phyloP scores from a whole-genome alignment of 768 basidiomycete species.

The Tricholoma furcatifolium region DNA sequence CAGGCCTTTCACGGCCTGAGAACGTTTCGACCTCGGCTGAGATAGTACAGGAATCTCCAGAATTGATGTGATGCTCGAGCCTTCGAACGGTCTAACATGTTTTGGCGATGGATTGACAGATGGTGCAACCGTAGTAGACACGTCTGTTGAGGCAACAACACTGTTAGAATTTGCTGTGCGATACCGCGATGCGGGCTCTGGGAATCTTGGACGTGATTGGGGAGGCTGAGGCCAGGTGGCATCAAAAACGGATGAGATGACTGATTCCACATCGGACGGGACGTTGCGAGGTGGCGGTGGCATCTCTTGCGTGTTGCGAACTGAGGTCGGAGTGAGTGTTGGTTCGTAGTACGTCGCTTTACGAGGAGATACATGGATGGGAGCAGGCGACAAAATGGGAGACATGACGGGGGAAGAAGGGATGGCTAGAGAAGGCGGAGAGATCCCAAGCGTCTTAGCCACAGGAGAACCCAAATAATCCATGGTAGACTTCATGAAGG shows the following conservation, averaged over 20 bases:
- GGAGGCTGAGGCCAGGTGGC: conserved; percentile 40
- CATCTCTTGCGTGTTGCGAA: conserved; percentile 6
- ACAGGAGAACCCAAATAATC: conserved; percentile 45
- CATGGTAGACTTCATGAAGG: conserved; percentile 42
- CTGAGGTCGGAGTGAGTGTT: conserved; percentile 13
- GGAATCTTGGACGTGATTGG: conserved; percentile 9
- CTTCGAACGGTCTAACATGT: conserved; percentile 29
- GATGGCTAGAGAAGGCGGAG: conserved; percentile 20
- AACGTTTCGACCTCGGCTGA: conserved; percentile 13
- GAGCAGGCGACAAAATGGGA: conserved; percentile 20
- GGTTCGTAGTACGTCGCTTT: conserved; percentile 8
- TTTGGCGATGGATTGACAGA: conserved; percentile 18
- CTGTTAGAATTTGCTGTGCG: neutral
- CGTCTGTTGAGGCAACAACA: conserved; percentile 2
- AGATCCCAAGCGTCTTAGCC: conserved; percentile 40
- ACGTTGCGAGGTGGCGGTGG: conserved; percentile 22
- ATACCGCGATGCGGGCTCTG: neutral
- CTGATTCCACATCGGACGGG: conserved; percentile 32
- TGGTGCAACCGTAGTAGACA: conserved; percentile 20
- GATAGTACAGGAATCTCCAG: conserved; percentile 12
- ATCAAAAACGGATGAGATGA: conserved; percentile 37
- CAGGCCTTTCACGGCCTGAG: conserved; percentile 26
- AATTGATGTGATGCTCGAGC: conserved; percentile 26
- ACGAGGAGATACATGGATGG: conserved; percentile 13
- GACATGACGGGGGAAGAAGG: conserved; percentile 10